Conservation (phyloP, 257 asterid genomes). For the Oldenlandia corymbosa region DNA sequence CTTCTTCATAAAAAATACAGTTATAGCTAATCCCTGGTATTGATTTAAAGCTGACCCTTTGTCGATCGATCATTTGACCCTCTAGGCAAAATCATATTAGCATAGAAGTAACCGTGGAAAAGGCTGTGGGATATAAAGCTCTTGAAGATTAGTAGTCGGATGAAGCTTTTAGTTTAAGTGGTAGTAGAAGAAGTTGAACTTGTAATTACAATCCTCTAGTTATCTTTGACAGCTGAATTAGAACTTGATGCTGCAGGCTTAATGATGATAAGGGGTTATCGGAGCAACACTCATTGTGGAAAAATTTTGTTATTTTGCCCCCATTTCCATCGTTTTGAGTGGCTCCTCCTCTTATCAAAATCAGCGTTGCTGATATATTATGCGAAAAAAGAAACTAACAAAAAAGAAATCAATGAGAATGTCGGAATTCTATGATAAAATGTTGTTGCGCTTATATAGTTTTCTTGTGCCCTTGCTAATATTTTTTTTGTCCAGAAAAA, state of each 20-base stretch:
- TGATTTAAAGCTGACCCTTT: conserved; percentile 21
- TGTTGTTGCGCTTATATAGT: background rate
- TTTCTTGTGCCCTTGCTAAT: background rate
- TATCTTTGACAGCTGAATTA: conserved; percentile 15
- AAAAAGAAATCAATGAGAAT: conserved; percentile 21
- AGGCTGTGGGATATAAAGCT: conserved; percentile 15
- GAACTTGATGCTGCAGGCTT: conserved; percentile 21
- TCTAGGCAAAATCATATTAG: conserved; percentile 26
- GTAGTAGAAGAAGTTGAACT: conserved; percentile 27
- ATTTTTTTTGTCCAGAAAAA: too few species aligned
- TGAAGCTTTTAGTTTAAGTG: conserved; percentile 9
- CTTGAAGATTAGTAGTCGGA: conserved; percentile 1
- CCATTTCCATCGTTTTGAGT: conserved; percentile 43
- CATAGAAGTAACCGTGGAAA: conserved; percentile 20
- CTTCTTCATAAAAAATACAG: conserved; percentile 27
- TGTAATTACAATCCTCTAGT: conserved; percentile 34
- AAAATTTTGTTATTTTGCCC: conserved; percentile 47
- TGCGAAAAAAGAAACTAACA: conserved; percentile 17
- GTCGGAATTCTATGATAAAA: background rate
- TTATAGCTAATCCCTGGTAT: conserved; percentile 11
- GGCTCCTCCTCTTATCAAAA: conserved; percentile 27
- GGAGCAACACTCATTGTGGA: conserved; percentile 37
- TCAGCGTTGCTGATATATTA: conserved; percentile 28
- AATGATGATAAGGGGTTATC: background rate
- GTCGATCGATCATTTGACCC: conserved; percentile 46